Conservation (phyloP, 768 basidiomycete genomes). For the Tubosaeta brunneosetosa region DNA sequence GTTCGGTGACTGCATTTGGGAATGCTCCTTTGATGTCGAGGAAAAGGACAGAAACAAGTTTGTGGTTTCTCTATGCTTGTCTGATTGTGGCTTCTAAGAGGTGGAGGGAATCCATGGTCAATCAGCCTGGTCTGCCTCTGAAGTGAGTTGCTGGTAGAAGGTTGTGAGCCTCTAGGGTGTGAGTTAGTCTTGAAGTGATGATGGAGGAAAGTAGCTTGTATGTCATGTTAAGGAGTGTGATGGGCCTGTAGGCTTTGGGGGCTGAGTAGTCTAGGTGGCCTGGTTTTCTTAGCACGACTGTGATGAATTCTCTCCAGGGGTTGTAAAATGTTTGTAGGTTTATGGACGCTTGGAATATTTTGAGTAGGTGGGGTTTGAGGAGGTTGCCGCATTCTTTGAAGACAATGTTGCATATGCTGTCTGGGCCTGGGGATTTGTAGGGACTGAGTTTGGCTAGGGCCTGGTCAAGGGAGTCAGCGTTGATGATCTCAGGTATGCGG, state of each 20-base stretch:
- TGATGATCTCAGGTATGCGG: not conserved
- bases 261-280: slow-evolving; percentile 31
- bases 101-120: not conserved
- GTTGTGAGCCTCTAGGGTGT: not conserved
- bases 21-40: slow-evolving; percentile 5
- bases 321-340: slow-evolving; percentile 6
- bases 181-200: not conserved
- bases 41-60: not conserved
- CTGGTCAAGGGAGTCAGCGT: too few relatives aligned
- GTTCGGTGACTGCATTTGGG: not conserved
- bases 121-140: not conserved
- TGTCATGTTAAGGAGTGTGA: slow-evolving; percentile 12
- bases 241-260: slow-evolving; percentile 34
- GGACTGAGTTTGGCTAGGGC: not conserved
- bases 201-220: not conserved
- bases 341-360: not conserved
- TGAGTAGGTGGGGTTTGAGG: slow-evolving; percentile 9
- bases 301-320: slow-evolving; percentile 25
- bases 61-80: not conserved
- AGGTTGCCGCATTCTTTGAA: slow-evolving; percentile 12
- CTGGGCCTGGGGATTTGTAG: slow-evolving; percentile 14
- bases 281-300: slow-evolving; percentile 34
- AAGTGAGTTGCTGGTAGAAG: not conserved
- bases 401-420: slow-evolving; percentile 26
- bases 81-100: not conserved